Evolutionary conservation across 768 basidiomycete genomes (phyloP), one percentile per base, ranked within the genome.

Genomic region (Leccinum boreale): DNA sequence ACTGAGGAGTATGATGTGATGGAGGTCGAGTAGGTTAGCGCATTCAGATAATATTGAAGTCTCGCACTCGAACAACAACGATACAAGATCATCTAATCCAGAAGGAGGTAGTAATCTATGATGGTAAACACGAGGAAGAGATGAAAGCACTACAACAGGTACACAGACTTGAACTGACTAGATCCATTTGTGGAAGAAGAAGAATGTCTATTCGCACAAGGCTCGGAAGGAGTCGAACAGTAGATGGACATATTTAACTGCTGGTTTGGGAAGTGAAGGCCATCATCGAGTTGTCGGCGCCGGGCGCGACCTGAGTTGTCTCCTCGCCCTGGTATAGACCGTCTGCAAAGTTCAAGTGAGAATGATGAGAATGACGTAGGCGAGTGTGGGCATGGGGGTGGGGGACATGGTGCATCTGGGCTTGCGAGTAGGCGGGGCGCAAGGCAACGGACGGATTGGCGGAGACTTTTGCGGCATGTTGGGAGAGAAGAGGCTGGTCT

Each of bases 321-420:
- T 71, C 65, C 53, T 69, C 59, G 55, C 66, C 64, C 39, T 75
- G 64, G 55, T 79, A 77, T 56, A 76, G 67, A 23, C 65, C 60
- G 54, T 76, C 75, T n/a, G 76, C 64, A 57, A 80, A 80, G 64
- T 76, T 77, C 44, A 85, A 61, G 58, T 79, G 77, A 3, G 81
- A 79, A 64, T 86, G 85, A 61, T 79, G 77, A 3, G 81, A 79
- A 64, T 86, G 85, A 61, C 86, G 89, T 60, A 88, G 86, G 33
- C 87, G 81, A 0, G 88, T 85, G 63, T 90, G 88, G 0, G 87
- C 86, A 57, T 90, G 89, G 2, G 89, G 87, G 61, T 90, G 89
- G 2, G 89, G 86, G 47, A 90, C 86, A 61, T 90, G 89, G 64
- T 90, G 89, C 86, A 91, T 87, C 66, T 82, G 85, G 23, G 78